Evolutionary conservation across 805 yeast genomes (phyloP).

Genomic region (Priceomyces fermenticarens): DNA sequence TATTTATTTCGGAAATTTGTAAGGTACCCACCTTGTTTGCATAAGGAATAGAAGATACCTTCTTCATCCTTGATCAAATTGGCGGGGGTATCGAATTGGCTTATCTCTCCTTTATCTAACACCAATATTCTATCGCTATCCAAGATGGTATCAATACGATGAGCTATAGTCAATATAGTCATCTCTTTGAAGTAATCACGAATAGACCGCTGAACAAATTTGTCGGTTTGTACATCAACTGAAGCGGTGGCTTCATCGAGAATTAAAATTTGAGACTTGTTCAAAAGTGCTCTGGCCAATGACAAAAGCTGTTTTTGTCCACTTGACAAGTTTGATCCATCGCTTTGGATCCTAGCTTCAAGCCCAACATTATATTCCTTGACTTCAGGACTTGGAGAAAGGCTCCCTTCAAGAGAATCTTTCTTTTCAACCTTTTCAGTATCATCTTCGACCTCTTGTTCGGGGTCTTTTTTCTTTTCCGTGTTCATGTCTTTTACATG

Average conservation of each 20-base stretch:
- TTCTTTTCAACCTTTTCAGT: no score
- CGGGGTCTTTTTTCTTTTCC: constrained; percentile 19
- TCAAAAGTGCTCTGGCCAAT: constrained; percentile 37
- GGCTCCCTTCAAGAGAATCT: no score
- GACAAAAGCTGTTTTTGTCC: constrained; percentile 40
- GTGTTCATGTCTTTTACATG: constrained; percentile 58
- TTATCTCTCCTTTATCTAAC: constrained; percentile 47
- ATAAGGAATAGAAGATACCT: constrained; percentile 34
- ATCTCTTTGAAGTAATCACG: constrained; percentile 34
- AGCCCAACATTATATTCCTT: constrained; percentile 16
- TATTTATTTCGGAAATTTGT: no score
- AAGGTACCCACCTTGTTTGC: constrained; percentile 37
- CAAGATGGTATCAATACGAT: constrained; percentile 38
- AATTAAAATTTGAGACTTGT: constrained; percentile 67
- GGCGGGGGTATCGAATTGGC: constrained; percentile 74
- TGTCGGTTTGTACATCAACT: constrained; percentile 37
- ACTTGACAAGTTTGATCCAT: constrained; percentile 36
- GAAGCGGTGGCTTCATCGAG: constrained; percentile 77
- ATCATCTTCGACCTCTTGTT: constrained; percentile 95
- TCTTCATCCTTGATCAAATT: constrained; percentile 40
- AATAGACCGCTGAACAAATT: constrained; percentile 35
- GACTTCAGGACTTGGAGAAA: no score
- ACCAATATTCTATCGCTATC: constrained; percentile 41
- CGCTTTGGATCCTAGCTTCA: constrained; percentile 30
- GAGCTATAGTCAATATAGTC: constrained; percentile 42